Conservation (phyloP, 306 rosid genomes). For the Adenanthera pavonina region DNA sequence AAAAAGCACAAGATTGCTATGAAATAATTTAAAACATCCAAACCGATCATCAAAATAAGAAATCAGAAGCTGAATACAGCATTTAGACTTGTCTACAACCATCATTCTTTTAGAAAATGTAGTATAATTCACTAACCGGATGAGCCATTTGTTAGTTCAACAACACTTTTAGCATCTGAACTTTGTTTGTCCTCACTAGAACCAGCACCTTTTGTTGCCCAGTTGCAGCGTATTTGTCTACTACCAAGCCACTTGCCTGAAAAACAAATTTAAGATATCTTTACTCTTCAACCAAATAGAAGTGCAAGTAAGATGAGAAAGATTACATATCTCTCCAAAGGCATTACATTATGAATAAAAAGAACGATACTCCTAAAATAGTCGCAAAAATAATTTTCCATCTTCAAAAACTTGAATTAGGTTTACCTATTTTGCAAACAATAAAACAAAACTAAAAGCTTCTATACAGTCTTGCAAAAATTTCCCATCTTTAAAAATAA, state of each 20-base stretch:
- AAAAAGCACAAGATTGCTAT: background rate
- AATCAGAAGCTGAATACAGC: conserved; percentile 1
- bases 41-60: background rate
- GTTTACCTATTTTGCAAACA: background rate
- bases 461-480: background rate
- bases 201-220: conserved; percentile 97
- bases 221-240: conserved; percentile 94
- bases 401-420: background rate
- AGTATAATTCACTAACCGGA: conserved; percentile 64
- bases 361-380: background rate
- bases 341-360: background rate
- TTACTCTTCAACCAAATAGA: conserved; percentile 9
- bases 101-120: conserved; percentile 9
- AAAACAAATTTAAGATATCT: conserved; percentile 16
- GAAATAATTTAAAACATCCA: conserved; percentile 22
- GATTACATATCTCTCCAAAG: background rate
- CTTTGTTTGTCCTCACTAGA: conserved; percentile 79
- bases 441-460: background rate
- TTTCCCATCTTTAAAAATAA: background rate
- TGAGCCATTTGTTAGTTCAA: conserved; percentile 86
- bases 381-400: background rate
- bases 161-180: conserved; percentile 80
- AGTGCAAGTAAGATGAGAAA: conserved; percentile 7
- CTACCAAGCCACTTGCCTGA: conserved; percentile 99
- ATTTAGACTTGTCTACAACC: background rate